Conservation (phyloP, 176 grass and related monocot species). For the Thalia dealbata region DNA sequence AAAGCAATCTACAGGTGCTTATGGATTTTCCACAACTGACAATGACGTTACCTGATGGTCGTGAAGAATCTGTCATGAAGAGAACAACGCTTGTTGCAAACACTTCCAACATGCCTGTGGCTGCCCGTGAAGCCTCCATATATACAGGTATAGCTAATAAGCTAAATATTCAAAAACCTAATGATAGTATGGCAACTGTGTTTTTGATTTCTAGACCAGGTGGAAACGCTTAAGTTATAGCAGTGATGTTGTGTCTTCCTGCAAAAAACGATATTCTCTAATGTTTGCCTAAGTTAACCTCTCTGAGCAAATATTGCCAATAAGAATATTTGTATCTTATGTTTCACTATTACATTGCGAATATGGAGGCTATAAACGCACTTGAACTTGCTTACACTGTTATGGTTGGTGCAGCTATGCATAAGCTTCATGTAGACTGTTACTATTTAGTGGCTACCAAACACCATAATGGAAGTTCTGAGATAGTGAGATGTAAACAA, state of each 20-base stretch:
- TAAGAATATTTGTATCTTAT: neutral
- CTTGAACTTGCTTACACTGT: neutral
- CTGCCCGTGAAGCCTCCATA: slow-evolving; percentile 91
- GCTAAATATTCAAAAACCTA: neutral
- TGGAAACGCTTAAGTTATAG: neutral
- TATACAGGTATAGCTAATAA: slow-evolving; percentile 46
- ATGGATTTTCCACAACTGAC: slow-evolving; percentile 99
- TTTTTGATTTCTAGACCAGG: neutral
- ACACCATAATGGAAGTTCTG: neutral
- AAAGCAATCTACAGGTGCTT: slow-evolving; percentile 34
- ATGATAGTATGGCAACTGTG: neutral
- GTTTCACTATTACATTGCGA: neutral
- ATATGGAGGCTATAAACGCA: neutral
- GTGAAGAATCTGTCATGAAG: slow-evolving; percentile 93
- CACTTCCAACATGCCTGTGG: slow-evolving; percentile 95
- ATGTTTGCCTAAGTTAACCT: neutral
- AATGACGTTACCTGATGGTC: slow-evolving; percentile 77
- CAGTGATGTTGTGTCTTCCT: neutral
- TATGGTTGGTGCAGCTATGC: neutral
- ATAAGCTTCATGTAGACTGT: neutral
- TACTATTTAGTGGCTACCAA: neutral
- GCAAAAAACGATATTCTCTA: too few species aligned
- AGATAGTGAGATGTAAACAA: neutral
- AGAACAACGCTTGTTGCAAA: slow-evolving; percentile 87
- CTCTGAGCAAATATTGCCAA: too few species aligned